Percentiles rank a stretch among this genome's conserved stretches.
phyloP scores from a whole-genome alignment of 148 eudicot species.

The Chenopodium suecicum region DNA sequence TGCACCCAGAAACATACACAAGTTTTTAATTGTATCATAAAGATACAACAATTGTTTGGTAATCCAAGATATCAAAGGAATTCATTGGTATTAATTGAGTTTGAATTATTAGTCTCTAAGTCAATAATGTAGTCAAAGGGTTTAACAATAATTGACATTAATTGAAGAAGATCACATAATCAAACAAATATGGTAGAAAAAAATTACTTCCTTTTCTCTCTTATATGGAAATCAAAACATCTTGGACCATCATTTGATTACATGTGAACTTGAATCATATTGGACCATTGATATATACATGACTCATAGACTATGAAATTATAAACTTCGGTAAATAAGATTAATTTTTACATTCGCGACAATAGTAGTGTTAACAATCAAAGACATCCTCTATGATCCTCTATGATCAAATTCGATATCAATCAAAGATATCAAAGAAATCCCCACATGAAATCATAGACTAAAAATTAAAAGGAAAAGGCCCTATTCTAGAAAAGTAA shows the following conservation, averaged over 20 bases:
- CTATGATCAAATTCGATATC: background rate
- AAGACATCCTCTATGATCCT: background rate
- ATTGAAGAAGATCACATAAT: constrained; percentile 7
- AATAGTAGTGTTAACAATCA: background rate
- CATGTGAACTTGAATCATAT: constrained; percentile 2
- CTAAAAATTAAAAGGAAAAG: background rate
- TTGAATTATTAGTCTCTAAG: background rate
- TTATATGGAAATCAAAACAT: background rate
- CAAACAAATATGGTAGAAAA: background rate
- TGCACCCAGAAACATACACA: background rate
- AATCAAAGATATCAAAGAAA: background rate
- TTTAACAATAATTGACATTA: background rate
- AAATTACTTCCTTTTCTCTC: background rate
- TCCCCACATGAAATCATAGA: background rate
- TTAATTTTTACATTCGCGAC: background rate
- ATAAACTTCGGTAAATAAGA: background rate
- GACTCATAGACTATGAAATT: background rate
- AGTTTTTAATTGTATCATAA: background rate
- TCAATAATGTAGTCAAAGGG: constrained; percentile 5
- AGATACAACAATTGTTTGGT: background rate
- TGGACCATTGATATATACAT: background rate
- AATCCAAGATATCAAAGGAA: background rate
- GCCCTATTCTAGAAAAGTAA: background rate
- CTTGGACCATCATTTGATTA: background rate
- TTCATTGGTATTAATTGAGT: background rate